These are phyloP conservation scores for Gillenia trifoliata DNA, from an alignment of 306 rosid genomes.

Conservation along the genomic window DNA sequence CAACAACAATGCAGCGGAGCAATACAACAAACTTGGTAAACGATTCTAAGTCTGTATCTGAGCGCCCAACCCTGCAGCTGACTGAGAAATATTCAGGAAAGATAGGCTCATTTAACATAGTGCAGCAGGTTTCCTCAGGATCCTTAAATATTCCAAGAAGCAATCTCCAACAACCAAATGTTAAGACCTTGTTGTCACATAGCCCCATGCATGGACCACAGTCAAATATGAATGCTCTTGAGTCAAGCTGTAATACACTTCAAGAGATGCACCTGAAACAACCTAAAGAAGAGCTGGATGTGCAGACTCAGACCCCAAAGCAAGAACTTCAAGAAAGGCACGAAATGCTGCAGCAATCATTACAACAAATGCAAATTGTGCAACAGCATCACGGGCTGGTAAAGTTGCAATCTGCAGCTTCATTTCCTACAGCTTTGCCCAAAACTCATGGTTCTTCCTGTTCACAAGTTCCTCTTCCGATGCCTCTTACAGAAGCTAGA, in stretches of 20 bases:
- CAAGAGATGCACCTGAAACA: constrained; percentile 65
- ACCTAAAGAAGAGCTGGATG: constrained; percentile 55
- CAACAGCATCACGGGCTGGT: constrained; percentile 48
- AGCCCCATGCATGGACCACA: constrained; percentile 49
- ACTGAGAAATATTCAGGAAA: constrained; percentile 53
- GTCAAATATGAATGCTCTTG: constrained; percentile 48
- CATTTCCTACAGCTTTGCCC: constrained; percentile 46
- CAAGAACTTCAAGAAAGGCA: constrained; percentile 44
- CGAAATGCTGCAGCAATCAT: constrained; percentile 48
- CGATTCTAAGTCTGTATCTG: constrained; percentile 45
- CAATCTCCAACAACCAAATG: constrained; percentile 56
- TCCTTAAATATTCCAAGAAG: constrained; percentile 53
- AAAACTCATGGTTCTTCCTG: constrained; percentile 54
- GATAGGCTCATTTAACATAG: constrained; percentile 48
- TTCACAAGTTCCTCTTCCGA: constrained; percentile 49
- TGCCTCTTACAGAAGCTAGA: constrained; percentile 44
- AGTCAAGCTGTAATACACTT: constrained; percentile 51
- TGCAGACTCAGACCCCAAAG: constrained; percentile 25
- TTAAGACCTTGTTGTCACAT: constrained; percentile 42
- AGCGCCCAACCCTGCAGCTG: constrained; percentile 48
- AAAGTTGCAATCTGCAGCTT: constrained; percentile 51
- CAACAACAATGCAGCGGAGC: constrained; percentile 45
- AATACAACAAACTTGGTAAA: constrained; percentile 49
- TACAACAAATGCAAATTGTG: constrained; percentile 7
- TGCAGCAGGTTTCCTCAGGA: constrained; percentile 53